Conservation (phyloP, 1,284 basidiomycete genomes). For the Fomitopsis betulina region DNA sequence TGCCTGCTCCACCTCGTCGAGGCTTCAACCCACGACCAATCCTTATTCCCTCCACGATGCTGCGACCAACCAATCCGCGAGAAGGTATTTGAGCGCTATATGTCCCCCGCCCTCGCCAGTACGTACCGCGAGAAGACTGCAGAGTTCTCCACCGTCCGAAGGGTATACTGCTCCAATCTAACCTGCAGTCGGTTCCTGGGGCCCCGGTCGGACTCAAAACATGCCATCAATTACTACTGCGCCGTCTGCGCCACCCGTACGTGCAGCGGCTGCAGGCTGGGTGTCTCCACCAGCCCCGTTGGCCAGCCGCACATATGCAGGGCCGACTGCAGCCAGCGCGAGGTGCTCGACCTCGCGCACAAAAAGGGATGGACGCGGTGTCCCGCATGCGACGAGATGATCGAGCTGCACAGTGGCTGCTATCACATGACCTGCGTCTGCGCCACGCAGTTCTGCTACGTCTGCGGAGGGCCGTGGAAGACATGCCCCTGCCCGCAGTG, state of each 20-base stretch:
- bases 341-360: slow-evolving; percentile 29
- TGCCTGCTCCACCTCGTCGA: slow-evolving; percentile 30
- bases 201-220: slow-evolving; percentile 9
- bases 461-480: slow-evolving; percentile 38
- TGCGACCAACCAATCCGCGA: slow-evolving; percentile 28
- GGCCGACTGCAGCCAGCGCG: slow-evolving; percentile 11
- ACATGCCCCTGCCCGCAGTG: slow-evolving; percentile 35
- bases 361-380: slow-evolving; percentile 38
- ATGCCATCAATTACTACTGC: slow-evolving; percentile 13
- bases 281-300: slow-evolving; percentile 8
- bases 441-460: slow-evolving; percentile 35
- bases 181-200: slow-evolving; percentile 34
- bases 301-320: slow-evolving; percentile 16
- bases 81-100: slow-evolving; percentile 17
- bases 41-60: slow-evolving; percentile 33
- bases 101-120: slow-evolving; percentile 15
- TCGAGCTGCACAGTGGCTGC: slow-evolving; percentile 39
- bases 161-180: slow-evolving; percentile 33
- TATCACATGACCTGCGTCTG: slow-evolving; percentile 45
- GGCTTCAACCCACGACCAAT: slow-evolving; percentile 29
- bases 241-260: slow-evolving; percentile 18
- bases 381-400: slow-evolving; percentile 37
- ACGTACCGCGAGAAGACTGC: slow-evolving; percentile 22
- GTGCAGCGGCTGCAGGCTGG: slow-evolving; percentile 20
- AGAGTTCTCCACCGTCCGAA: slow-evolving; percentile 27